Base-by-base conservation (phyloP, 495 filamentous ascomycete genomes). In the Neurospora sublineolata region DNA sequence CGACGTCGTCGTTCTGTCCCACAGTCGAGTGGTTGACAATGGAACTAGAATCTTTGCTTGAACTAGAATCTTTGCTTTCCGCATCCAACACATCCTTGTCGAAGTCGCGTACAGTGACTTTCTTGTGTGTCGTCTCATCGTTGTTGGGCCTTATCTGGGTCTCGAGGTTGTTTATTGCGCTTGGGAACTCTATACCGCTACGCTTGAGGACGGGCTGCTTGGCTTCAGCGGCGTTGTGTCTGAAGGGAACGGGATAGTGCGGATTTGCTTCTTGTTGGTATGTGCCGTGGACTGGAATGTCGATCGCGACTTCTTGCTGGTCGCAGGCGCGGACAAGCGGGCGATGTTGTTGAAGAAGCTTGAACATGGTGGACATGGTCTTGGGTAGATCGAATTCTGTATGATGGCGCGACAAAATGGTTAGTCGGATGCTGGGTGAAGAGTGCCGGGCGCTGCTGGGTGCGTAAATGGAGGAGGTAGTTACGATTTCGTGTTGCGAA, bases 281-380 rank as follows among this genome's bases (percentile, higher is more conserved):
- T 0, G 46, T 1, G 11, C 1, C 0, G 2, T 3, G 1, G 2
- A 14, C 2, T 0, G 46, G 11, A 0, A 1, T 27, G 2, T 33
- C 27, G 52, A 8, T 1, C 1, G 14, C 0, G 52, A 6, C 27
- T 8, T 30, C 52, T 33, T 33, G 23, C 14, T 64, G 27, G 0
- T 33, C 14, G 27, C 30, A 1, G 1, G 14, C 52, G 11, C 52
- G 27, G 14, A 14, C 27, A 14, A 64, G 30, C 12, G 52, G 27
- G 52, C 52, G 52, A 64, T 64, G 52, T 1, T 18, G 23, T 9
- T 9, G 52, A 0, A 64, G 11, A 16, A 12, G 12, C 2, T 7
- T 27, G 1, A 64, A 33, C 52, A 64, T 64, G 1, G 3, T 33
- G 3, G 27, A 5, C 12, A 23, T 5, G 1, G 20, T 52, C 10